Base-by-base conservation (phyloP, 2,329 filamentous ascomycete genomes). In the Phialophora chinensis region DNA sequence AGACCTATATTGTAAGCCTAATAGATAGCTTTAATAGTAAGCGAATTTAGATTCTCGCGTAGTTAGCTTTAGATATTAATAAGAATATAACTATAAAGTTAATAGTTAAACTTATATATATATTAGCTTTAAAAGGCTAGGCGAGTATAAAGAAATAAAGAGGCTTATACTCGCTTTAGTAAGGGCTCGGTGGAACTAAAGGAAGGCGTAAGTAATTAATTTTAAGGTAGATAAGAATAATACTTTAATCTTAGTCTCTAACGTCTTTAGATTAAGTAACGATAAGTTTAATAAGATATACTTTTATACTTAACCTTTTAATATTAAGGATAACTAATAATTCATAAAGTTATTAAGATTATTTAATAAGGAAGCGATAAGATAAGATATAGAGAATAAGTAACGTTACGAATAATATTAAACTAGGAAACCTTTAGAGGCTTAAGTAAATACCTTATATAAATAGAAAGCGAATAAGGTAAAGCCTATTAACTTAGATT, bases 341-440 rank as follows among this genome's bases (percentile, higher is more conserved):
- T 4, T 44, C 1, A 17, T 47, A 23, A 44, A 38, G n/a, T 59
- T 12, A 3, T 59, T 20, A 27, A 59, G 12, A 14, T 44, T 44
- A 58, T 23, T 58, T 3, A 11, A 58, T 31, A 35, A 47, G 1
- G 23, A 58, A 58, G 7, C 10, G 2, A 11, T 58, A 25, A 12
- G n/a, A 12, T 47, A 58, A 44, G 55, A 58, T 11, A 11, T 58
- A 47, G 35, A 58, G 25, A 58, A 58, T 29, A 23, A 58, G 20
- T 27, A 58, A 25, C 23, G 23, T 1, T 44, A 58, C 12, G 12
- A 58, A 47, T 35, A 31, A 7, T 20, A 17, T 47, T 3, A 23
- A 58, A 12, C 20, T 20, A 7, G 20, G 3, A 25, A 27, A 29
- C 8, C 33, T 17, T 7, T 59, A 1, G n/a, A 59, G 17, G 56